Conservation (phyloP, 495 filamentous ascomycete genomes). For the Bryoglossum gracile region DNA sequence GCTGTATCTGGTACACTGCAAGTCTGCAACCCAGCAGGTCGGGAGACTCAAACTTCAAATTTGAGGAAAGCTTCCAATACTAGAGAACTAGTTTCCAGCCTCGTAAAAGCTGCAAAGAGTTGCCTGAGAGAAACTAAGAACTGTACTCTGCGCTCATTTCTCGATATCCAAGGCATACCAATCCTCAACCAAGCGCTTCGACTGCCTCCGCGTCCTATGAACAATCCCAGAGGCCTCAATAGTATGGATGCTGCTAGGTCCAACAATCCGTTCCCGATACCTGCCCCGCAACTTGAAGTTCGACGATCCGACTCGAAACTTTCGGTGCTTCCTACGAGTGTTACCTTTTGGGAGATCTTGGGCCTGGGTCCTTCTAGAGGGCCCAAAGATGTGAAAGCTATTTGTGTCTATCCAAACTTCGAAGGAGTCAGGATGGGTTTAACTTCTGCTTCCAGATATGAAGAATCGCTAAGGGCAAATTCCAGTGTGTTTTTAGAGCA, state of each 20-base stretch:
- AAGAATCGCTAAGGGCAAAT: conserved; percentile 48
- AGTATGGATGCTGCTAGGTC: conserved; percentile 26
- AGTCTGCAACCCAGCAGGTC: conserved; percentile 10
- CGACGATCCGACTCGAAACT: conserved; percentile 66
- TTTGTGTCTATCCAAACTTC: conserved; percentile 69
- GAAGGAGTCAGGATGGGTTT: too few species aligned
- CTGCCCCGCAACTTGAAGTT: conserved; percentile 62
- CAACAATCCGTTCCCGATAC: conserved; percentile 37
- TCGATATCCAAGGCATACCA: conserved; percentile 48
- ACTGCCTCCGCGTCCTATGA: conserved; percentile 35
- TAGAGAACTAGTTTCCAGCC: conserved; percentile 11
- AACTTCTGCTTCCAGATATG: too few species aligned
- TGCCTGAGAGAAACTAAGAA: conserved; percentile 28
- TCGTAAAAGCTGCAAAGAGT: conserved; percentile 15
- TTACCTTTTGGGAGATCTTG: conserved; percentile 87
- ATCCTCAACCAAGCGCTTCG: conserved; percentile 35
- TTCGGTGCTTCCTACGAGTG: conserved; percentile 69
- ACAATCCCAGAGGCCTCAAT: conserved; percentile 28
- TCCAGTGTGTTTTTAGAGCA: conserved; percentile 64
- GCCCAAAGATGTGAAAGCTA: conserved; percentile 67
- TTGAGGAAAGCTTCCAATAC: conserved; percentile 4
- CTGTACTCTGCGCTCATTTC: conserved; percentile 38
- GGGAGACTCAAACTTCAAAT: neutral
- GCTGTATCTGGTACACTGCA: conserved; percentile 38
- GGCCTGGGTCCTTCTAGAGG: conserved; percentile 74